A percentile compares a stretch with the other conserved stretches of the same genome.
These are phyloP conservation scores for Irpex sp. DNA, from an alignment of 1,284 basidiomycete species.

Conservation along the genomic window DNA sequence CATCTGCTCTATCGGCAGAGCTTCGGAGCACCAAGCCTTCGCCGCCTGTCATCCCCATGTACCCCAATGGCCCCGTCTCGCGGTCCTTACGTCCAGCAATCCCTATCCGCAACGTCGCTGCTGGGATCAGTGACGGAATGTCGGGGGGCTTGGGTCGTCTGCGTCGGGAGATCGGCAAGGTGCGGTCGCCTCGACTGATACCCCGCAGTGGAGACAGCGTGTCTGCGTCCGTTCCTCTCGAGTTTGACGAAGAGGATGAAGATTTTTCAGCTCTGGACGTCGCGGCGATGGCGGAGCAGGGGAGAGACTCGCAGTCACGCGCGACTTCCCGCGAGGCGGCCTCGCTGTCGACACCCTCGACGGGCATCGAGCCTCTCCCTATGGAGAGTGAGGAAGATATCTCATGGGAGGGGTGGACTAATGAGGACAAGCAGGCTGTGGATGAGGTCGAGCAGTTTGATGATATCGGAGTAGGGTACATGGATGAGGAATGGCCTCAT, in stretches of 20 bases:
- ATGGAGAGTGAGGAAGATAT: slow-evolving; percentile 34
- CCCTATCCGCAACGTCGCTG: slow-evolving; percentile 50
- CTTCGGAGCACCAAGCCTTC: slow-evolving; percentile 51
- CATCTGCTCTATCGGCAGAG: slow-evolving; percentile 65
- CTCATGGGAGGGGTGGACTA: slow-evolving; percentile 46
- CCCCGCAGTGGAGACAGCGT: slow-evolving; percentile 15
- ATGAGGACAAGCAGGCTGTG: slow-evolving; percentile 49
- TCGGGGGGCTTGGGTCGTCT: slow-evolving; percentile 53
- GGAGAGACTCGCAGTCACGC: slow-evolving; percentile 25
- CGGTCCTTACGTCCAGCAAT: slow-evolving; percentile 43
- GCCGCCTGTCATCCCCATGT: slow-evolving; percentile 63
- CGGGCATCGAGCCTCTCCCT: slow-evolving; percentile 29
- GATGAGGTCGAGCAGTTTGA: slow-evolving; percentile 67
- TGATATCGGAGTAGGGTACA: slow-evolving; percentile 56
- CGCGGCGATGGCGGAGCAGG: slow-evolving; percentile 3
- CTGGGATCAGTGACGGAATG: slow-evolving; percentile 53
- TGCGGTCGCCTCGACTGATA: slow-evolving; percentile 33
- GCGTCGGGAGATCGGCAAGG: slow-evolving; percentile 48
- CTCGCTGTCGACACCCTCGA: slow-evolving; percentile 38
- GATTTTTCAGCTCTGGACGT: slow-evolving; percentile 37
- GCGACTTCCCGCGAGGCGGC: slow-evolving; percentile 30
- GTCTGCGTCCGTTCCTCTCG: slow-evolving; percentile 44
- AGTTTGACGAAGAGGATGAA: slow-evolving; percentile 73
- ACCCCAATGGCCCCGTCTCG: slow-evolving; percentile 60
- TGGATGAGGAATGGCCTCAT: slow-evolving; percentile 49